phyloP scores from a whole-genome alignment of 257 asterid genomes.

The Phtheirospermum japonicum region DNA sequence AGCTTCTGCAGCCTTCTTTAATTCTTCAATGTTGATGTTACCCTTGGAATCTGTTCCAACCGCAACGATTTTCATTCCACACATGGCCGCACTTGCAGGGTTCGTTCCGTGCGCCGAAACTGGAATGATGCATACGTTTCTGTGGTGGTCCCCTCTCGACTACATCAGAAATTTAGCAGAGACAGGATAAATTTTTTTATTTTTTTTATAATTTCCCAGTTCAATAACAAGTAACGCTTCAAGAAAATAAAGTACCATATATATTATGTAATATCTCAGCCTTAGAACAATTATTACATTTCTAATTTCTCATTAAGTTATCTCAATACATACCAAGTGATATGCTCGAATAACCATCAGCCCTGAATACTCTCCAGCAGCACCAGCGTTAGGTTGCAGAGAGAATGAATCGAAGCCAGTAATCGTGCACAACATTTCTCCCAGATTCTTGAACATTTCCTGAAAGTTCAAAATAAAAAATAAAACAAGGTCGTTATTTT shows the following conservation, averaged over 20 bases:
- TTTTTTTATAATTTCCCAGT: background rate
- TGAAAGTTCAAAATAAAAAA: constrained; percentile 27
- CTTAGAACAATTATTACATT: background rate
- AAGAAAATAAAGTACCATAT: background rate
- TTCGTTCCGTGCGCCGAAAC: constrained; percentile 98
- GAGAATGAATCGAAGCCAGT: constrained; percentile 93
- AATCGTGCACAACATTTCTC: constrained; percentile 75
- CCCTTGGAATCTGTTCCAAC: constrained; percentile 98
- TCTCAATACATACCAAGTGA: constrained; percentile 59
- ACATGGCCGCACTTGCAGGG: constrained; percentile 99
- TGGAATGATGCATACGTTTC: constrained; percentile 92
- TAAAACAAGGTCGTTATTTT: background rate
- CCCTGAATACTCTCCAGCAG: constrained; percentile 97
- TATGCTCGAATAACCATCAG: constrained; percentile 96
- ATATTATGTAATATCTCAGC: background rate
- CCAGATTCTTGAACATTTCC: constrained; percentile 91
- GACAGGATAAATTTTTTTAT: background rate
- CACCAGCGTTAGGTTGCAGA: constrained; percentile 97
- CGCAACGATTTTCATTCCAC: constrained; percentile 95
- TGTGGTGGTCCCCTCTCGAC: constrained; percentile 93
- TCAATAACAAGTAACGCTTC: too few species aligned
- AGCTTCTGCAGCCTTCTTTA: constrained; percentile 80
- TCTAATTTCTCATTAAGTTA: background rate
- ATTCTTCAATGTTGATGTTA: constrained; percentile 86
- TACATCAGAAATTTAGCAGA: constrained; percentile 22